These are phyloP conservation scores for Podaxis mareebaensis DNA, from an alignment of 768 basidiomycete species.

Conservation along the genomic window DNA sequence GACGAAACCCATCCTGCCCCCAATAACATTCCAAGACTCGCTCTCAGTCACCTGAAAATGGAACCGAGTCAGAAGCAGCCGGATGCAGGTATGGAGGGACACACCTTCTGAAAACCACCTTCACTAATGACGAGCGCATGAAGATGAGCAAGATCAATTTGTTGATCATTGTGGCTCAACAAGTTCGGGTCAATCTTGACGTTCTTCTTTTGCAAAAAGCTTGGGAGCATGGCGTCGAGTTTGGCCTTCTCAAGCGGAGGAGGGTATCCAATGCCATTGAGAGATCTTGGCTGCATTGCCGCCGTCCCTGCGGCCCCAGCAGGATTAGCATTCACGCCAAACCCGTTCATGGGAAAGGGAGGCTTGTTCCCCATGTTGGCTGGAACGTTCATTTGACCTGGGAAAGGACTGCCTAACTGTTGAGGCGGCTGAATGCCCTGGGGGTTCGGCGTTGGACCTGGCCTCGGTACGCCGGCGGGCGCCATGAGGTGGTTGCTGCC, in stretches of 20 bases:
- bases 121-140: constrained; percentile 61
- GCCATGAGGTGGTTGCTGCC: constrained; percentile 14
- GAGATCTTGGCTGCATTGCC: constrained; percentile 12
- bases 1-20: constrained; percentile 64
- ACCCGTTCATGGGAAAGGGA: constrained; percentile 4
- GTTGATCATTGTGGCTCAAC: constrained; percentile 51
- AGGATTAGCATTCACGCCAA: constrained; percentile 3
- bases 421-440: constrained; percentile 15
- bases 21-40: constrained; percentile 67
- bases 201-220: constrained; percentile 43
- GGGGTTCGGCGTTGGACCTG: constrained; percentile 13
- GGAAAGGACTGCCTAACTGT: constrained; percentile 15
- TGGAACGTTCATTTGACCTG: constrained; percentile 9
- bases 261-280: constrained; percentile 21
- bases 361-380: constrained; percentile 16
- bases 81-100: constrained; percentile 16
- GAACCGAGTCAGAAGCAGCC: not conserved
- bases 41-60: constrained; percentile 48
- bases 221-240: constrained; percentile 55
- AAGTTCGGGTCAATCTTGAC: constrained; percentile 41
- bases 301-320: not conserved
- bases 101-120: constrained; percentile 52
- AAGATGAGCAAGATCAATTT: constrained; percentile 59
- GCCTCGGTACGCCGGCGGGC: constrained; percentile 3
- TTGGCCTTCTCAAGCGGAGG: constrained; percentile 49